phyloP scores from a whole-genome alignment of 2,329 filamentous ascomycete genomes.

The Madurella fahalii region DNA sequence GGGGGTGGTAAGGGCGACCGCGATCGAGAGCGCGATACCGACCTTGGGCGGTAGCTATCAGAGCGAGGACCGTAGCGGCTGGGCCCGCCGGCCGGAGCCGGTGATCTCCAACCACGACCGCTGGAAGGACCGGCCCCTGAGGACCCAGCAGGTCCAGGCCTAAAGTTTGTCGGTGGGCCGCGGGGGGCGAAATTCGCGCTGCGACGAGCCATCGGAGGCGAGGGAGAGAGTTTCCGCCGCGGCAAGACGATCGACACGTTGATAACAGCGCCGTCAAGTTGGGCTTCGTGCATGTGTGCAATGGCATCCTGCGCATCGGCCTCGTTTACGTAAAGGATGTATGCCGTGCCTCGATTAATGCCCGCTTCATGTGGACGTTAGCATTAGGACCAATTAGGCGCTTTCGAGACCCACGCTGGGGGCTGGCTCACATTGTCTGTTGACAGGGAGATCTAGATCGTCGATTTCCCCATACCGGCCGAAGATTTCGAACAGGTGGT shows the following conservation, averaged over 20 bases:
- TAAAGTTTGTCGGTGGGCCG: conserved; percentile 37
- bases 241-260: conserved; percentile 87
- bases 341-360: conserved; percentile 88
- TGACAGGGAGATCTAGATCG: conserved; percentile 86
- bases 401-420: not conserved
- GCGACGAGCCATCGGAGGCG: conserved; percentile 67
- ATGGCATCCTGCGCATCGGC: conserved; percentile 83
- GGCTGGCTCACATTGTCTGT: conserved; percentile 65
- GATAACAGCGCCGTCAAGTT: conserved; percentile 77
- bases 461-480: conserved; percentile 80
- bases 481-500: conserved; percentile 88
- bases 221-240: conserved; percentile 73
- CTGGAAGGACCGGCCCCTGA: conserved; percentile 26
- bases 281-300: conserved; percentile 96
- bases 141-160: conserved; percentile 31
- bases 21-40: conserved; percentile 49
- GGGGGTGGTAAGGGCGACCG: conserved; percentile 38
- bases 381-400: conserved; percentile 12
- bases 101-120: conserved; percentile 36
- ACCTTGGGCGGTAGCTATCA: conserved; percentile 61
- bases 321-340: conserved; percentile 77
- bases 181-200: conserved; percentile 57
- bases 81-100: conserved; percentile 29
- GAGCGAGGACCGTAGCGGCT: conserved; percentile 41
- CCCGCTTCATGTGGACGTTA: conserved; percentile 53